Base-by-base conservation (phyloP, 371 early-diverging fungal genomes). In the Quaeritorhiza haematococci region DNA sequence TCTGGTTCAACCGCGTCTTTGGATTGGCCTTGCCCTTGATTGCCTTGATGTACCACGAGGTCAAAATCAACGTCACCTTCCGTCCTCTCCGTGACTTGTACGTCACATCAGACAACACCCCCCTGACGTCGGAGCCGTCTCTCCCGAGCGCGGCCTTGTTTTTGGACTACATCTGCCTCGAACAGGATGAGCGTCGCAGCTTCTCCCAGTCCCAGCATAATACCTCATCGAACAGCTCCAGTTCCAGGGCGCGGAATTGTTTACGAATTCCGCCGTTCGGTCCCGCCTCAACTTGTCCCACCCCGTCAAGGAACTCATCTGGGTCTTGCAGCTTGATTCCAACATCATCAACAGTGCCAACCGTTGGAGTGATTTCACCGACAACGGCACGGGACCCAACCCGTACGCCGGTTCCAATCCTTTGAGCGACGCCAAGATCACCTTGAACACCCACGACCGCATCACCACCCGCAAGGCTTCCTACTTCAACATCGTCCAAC, bases 291-390 rank as follows among this genome's bases (percentile, higher is more conserved):
- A 10, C 1, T 55, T 55, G 19, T 42, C 55, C 10, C 55, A 55
- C 55, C 55, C 55, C 17, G 7, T 10, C 55, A 55, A 55, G 55
- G 55, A 55, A 43, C 43, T 55, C n/a, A 45, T 55, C 46, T 55
- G 46, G 45, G 32, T 32, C n/a, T n/a, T 32, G 29, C 43, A 45
- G 29, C 17, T 21, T 5, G 46, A 26, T n/a, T 30, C 10, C 55
- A 46, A 42, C 29, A n/a, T n/a, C n/a, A n/a, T n/a, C n/a, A 27
- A 13, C 46, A 10, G 21, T 7, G 28, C 26, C 27, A 55, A 55
- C 55, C 26, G 46, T n/a, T 45, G 46, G 45, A 21, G 17, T 15
- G 55, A 55, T 32, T 55, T 17, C 15, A 44, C 55, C 33, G 26
- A 7, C 23, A n/a, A n/a, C n/a, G 55, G 55, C n/a, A 38, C 53